phyloP scores from a whole-genome alignment of 768 basidiomycete genomes.

The Leccinum rimulosum region DNA sequence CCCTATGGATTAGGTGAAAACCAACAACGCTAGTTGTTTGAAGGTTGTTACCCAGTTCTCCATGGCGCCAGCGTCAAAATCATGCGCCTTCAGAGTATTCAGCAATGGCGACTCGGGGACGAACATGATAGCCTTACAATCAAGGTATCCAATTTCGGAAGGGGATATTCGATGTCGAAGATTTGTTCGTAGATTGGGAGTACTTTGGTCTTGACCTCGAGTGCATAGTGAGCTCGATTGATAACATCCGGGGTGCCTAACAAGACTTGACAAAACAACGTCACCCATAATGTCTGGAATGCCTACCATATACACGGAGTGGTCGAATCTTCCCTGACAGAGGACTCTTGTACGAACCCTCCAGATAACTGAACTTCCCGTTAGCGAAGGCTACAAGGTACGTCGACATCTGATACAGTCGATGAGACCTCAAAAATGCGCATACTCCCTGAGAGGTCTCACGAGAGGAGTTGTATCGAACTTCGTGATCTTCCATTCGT shows the following conservation, averaged over 20 bases:
- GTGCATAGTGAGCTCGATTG: conserved; percentile 78
- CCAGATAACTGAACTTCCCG: conserved; percentile 70
- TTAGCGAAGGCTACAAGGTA: conserved; percentile 90
- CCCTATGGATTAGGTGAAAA: conserved; percentile 42
- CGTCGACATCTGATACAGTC: conserved; percentile 59
- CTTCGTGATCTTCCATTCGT: conserved; percentile 76
- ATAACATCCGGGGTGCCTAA: conserved; percentile 80
- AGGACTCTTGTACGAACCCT: conserved; percentile 75
- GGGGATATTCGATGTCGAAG: conserved; percentile 88
- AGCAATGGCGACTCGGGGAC: background rate
- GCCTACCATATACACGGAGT: conserved; percentile 76
- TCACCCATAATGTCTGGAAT: background rate
- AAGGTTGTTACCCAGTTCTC: conserved; percentile 70
- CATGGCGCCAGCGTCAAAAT: conserved; percentile 92
- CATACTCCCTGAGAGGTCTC: conserved; percentile 6
- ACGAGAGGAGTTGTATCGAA: conserved; percentile 79
- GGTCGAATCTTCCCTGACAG: conserved; percentile 79
- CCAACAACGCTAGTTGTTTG: background rate
- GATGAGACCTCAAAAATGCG: background rate
- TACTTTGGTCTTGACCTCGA: conserved; percentile 80
- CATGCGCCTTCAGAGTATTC: conserved; percentile 51
- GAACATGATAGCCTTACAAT: conserved; percentile 47
- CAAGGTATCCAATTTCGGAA: conserved; percentile 93
- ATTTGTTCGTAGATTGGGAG: conserved; percentile 90
- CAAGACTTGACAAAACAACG: conserved; percentile 3